Base-by-base conservation (phyloP, 176 grass and related monocot genomes). In the Carex myosuroides region DNA sequence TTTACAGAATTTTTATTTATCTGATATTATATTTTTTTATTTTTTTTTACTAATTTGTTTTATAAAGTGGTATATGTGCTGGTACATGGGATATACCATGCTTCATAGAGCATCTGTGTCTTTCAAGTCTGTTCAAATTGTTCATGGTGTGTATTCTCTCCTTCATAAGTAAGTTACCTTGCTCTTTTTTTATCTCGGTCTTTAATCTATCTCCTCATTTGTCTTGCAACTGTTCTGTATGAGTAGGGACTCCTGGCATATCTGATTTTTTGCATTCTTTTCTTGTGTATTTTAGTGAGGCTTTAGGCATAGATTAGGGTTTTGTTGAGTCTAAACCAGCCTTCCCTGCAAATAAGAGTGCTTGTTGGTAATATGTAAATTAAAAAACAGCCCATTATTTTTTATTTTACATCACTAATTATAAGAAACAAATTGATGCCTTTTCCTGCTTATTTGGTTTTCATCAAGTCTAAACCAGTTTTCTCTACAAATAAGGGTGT, bases 21-120 rank as follows among this genome's bases (percentile, higher is more conserved):
- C 6, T 63, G 20, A 71, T 60, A 8, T 77, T 77, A 58, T 26
- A 32, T 46, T 60, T 39, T 44, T 22, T 3, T 59, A 7, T 10
- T 30, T 63, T 64, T 61, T 58, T 13, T 12, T 54, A 35, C 50
- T 17, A 54, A 18, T 69, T 80, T 9, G 11, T 42, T 53, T 4
- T 66, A 17, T 84, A 5, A 42, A 92, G 91, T 26, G 72, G 54
- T 16, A 79, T 93, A 56, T 97, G 94, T 33, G 80, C 89, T 0
- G 91, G 94, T 77, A 85, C 79, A 14, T 93, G 89, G 89, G 91
- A 97, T 57, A 67, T 87, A 50, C 46, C 3, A 18, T 93, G 91
- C 94, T 93, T 91, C 81, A 30, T 97, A 22, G 86, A 93, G 81
- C 74, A 97, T 84, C 2, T 90, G 11, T 93, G 91, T 66, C 3